These are phyloP conservation scores for Pilaira anomala DNA, from an alignment of 192 early-diverging fungal genomes.

Conservation along the genomic window DNA sequence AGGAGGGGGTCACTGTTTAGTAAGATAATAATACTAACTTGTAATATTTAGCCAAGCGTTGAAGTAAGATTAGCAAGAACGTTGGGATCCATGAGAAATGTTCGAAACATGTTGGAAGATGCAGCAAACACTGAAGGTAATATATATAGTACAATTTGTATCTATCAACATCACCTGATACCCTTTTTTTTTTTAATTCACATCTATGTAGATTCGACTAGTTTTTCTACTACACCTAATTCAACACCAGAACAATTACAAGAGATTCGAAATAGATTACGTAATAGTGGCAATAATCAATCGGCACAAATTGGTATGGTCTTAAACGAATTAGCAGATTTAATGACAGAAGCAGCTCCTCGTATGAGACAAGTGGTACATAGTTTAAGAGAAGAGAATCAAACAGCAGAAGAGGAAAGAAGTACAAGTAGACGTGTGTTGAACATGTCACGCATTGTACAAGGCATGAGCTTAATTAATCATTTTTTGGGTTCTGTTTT, in stretches of 20 bases:
- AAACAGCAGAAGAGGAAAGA: not conserved
- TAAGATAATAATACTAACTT: not conserved
- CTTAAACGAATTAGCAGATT: constrained; percentile 29
- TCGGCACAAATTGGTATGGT: constrained; percentile 34
- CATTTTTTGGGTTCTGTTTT: constrained; percentile 35
- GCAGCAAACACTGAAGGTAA: constrained; percentile 23
- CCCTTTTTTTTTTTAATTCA: too few relatives aligned
- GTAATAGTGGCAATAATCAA: constrained; percentile 17
- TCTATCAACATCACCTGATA: too few relatives aligned
- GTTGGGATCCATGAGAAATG: constrained; percentile 31
- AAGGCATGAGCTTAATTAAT: constrained; percentile 33
- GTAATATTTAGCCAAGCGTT: constrained; percentile 20
- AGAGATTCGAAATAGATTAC: constrained; percentile 27
- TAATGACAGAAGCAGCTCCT: constrained; percentile 21
- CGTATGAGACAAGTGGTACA: constrained; percentile 17
- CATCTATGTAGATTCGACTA: constrained; percentile 5
- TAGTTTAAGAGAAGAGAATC: constrained; percentile 18
- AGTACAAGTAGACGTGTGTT: not conserved
- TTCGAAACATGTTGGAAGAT: constrained; percentile 26
- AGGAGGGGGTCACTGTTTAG: too few relatives aligned
- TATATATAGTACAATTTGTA: not conserved
- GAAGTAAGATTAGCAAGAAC: constrained; percentile 33
- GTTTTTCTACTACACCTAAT: constrained; percentile 11
- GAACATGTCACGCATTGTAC: constrained; percentile 26
- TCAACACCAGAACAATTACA: constrained; percentile 27